Evolutionary conservation across 768 basidiomycete genomes (phyloP).

Genomic region (Wakefieldia striispora): DNA sequence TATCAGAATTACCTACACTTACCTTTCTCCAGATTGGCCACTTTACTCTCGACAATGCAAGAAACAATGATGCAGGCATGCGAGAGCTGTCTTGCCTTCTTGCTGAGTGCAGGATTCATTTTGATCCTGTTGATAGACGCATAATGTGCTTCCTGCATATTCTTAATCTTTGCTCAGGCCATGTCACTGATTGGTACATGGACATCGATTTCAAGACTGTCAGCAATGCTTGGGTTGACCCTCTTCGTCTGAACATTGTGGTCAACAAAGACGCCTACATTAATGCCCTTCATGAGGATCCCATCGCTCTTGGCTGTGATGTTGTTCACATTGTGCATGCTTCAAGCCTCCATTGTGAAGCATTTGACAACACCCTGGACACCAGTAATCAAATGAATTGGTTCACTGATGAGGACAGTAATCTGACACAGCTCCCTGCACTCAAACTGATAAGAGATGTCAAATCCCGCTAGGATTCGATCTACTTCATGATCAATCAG

Average conservation of each 20-base stretch:
- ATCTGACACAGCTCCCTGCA: not conserved
- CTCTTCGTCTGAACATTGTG: not conserved
- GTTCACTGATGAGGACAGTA: not conserved
- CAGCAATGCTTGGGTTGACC: not conserved
- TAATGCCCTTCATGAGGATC: not conserved
- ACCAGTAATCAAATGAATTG: not conserved
- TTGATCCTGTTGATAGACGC: not conserved
- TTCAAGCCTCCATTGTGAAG: not conserved
- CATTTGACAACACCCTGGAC: not conserved
- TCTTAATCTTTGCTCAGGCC: slow-evolving; percentile 14
- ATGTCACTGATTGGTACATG: slow-evolving; percentile 1
- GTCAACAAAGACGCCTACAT: not conserved
- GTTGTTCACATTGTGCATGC: not conserved
- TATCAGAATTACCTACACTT: no score
- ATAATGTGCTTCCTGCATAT: slow-evolving; percentile 19
- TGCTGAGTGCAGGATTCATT: no score
- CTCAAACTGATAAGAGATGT: no score
- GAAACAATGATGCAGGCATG: no score
- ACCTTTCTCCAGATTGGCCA: no score
- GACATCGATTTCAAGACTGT: not conserved
- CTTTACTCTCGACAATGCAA: no score
- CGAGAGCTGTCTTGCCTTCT: no score
- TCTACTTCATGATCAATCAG: no score
- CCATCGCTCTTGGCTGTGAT: not conserved
- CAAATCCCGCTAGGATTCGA: no score